Evolutionary conservation across 139 green algal species (phyloP).

Genomic region (Raphidocelis subcapitata): DNA sequence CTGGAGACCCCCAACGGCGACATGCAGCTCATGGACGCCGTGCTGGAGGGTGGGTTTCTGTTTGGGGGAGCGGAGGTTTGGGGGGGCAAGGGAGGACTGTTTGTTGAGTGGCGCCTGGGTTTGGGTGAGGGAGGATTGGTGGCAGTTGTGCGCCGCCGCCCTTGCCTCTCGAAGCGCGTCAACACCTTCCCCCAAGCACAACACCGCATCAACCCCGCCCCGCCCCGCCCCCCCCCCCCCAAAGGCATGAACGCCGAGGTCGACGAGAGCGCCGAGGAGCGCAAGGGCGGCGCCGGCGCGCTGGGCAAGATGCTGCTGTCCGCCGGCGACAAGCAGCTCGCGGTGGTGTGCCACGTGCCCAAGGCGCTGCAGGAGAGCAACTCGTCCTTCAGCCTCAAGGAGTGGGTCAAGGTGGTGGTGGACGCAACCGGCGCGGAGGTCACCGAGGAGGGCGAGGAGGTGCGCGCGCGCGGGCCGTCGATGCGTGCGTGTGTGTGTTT

Average conservation of each 20-base stretch:
- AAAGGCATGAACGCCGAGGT: constrained; percentile 61
- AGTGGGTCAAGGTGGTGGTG: constrained; percentile 39
- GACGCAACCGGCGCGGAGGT: constrained; percentile 26
- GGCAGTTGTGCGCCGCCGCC: too few relatives aligned
- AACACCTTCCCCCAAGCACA: too few relatives aligned
- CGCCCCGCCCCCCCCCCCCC: too few relatives aligned
- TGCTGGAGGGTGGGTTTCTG: constrained; percentile 55
- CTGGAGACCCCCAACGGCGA: constrained; percentile 67
- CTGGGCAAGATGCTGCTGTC: constrained; percentile 71
- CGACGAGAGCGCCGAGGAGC: constrained; percentile 79
- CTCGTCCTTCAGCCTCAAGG: constrained; percentile 51
- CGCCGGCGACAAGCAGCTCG: constrained; percentile 66
- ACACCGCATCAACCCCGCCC: background rate
- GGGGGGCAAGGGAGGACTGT: too few relatives aligned
- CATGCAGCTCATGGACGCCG: constrained; percentile 55
- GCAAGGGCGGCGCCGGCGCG: constrained; percentile 70
- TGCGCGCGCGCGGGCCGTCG: too few relatives aligned
- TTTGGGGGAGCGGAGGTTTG: too few relatives aligned
- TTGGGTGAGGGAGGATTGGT: too few relatives aligned
- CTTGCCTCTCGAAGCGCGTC: too few relatives aligned
- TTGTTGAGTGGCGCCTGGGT: too few relatives aligned
- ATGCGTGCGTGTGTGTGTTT: too few relatives aligned
- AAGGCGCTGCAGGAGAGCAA: constrained; percentile 56
- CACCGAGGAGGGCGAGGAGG: constrained; percentile 38
- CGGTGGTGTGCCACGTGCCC: constrained; percentile 68